Evolutionary conservation across 306 rosid genomes (phyloP).

Genomic region (Quercus glauca): DNA sequence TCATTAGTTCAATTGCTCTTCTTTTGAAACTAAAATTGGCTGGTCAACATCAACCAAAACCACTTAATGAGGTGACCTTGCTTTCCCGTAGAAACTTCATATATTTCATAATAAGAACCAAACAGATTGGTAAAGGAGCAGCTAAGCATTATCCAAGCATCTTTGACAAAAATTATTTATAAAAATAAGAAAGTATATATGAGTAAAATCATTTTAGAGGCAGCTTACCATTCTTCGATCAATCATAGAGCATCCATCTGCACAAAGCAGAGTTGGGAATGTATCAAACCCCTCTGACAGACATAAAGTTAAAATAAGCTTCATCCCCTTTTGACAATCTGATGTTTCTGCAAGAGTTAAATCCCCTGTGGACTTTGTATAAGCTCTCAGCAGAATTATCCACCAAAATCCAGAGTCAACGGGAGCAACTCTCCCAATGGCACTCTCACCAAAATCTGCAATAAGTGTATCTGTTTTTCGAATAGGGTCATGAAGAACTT

Average conservation of each 20-base stretch:
- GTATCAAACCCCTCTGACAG: slow-evolving; percentile 94
- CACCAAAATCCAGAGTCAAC: slow-evolving; percentile 98
- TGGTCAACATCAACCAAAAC: neutral
- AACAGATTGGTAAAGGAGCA: neutral
- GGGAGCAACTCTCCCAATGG: slow-evolving; percentile 95
- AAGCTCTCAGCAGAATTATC: slow-evolving; percentile 89
- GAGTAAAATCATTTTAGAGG: slow-evolving; percentile 2
- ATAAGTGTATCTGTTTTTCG: slow-evolving; percentile 71
- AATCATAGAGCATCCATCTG: slow-evolving; percentile 89
- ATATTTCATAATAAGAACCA: neutral
- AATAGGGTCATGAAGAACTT: slow-evolving; percentile 78
- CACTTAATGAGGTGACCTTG: neutral
- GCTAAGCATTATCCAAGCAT: neutral
- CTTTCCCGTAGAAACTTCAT: neutral
- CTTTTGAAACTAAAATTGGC: neutral
- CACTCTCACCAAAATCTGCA: slow-evolving; percentile 96
- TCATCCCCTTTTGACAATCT: slow-evolving; percentile 91
- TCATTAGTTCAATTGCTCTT: neutral
- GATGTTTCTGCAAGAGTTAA: slow-evolving; percentile 63
- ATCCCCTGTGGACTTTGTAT: slow-evolving; percentile 91
- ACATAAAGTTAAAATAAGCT: slow-evolving; percentile 77
- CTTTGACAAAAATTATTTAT: neutral
- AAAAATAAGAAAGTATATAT: too few species aligned
- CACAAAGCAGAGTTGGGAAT: slow-evolving; percentile 90
- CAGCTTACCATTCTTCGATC: slow-evolving; percentile 85